phyloP scores from a whole-genome alignment of 2,329 filamentous ascomycete species.

The Trichoderma atrobrunneum region DNA sequence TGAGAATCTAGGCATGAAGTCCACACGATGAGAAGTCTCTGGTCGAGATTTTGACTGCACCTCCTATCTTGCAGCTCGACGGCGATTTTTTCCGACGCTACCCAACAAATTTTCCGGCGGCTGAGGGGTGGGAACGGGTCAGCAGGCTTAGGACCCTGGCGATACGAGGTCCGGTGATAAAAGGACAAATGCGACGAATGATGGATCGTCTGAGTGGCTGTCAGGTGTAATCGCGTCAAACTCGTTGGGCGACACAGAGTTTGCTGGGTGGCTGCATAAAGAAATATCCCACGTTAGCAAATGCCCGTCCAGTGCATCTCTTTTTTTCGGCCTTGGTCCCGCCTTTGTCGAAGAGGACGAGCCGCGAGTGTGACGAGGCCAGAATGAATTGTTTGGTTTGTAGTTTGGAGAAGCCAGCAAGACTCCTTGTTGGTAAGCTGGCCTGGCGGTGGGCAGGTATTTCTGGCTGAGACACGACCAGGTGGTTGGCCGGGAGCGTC shows the following conservation, averaged over 20 bases:
- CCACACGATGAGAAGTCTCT: slow-evolving; percentile 24
- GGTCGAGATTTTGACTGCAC: slow-evolving; percentile 1
- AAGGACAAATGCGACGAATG: slow-evolving; percentile 3
- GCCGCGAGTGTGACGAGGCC: not conserved
- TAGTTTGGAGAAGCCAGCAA: not conserved
- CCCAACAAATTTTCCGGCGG: slow-evolving; percentile 14
- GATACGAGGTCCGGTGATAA: slow-evolving; percentile 19
- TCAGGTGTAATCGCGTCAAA: slow-evolving; percentile 15
- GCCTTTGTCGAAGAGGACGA: not conserved
- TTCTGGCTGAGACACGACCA: slow-evolving; percentile 23
- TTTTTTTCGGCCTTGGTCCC: not conserved
- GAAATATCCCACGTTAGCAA: slow-evolving; percentile 15
- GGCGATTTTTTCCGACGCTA: slow-evolving; percentile 20
- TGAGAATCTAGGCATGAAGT: slow-evolving; percentile 62
- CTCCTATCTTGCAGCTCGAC: slow-evolving; percentile 15
- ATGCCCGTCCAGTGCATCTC: not conserved
- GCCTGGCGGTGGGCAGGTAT: slow-evolving; percentile 5
- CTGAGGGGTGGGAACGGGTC: slow-evolving; percentile 13
- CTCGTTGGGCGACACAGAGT: slow-evolving; percentile 19
- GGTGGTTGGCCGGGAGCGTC: slow-evolving; percentile 31
- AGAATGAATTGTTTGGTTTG: not conserved
- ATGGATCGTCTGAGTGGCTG: slow-evolving; percentile 13
- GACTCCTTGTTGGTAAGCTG: slow-evolving; percentile 1
- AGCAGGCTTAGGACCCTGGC: slow-evolving; percentile 10
- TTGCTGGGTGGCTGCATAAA: slow-evolving; percentile 18